Conservation (phyloP, 2,329 filamentous ascomycete genomes). For the Ploettnerulaceae sp. region DNA sequence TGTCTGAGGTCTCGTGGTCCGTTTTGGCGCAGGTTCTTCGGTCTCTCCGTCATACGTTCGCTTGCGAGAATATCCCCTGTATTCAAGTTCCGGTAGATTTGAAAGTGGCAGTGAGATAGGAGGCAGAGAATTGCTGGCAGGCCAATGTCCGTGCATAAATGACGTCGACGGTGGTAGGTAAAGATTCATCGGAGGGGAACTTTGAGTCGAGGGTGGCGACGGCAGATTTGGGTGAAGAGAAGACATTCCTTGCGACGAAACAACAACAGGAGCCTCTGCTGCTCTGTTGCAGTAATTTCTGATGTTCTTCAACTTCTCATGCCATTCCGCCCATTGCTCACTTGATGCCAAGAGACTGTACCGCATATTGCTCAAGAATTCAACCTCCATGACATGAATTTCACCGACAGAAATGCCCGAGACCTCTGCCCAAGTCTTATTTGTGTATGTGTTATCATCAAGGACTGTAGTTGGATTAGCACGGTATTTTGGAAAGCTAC, state of each 20-base stretch:
- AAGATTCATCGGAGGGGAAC: conserved; percentile 41
- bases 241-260: conserved; percentile 31
- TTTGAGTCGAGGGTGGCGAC: conserved; percentile 47
- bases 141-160: conserved; percentile 30
- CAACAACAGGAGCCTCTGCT: conserved; percentile 25
- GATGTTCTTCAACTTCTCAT: conserved; percentile 76
- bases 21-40: conserved; percentile 53
- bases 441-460: conserved; percentile 98
- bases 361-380: conserved; percentile 97
- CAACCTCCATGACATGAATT: conserved; percentile 99
- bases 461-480: conserved; percentile 54
- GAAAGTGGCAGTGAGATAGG: conserved; percentile 25
- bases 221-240: conserved; percentile 42
- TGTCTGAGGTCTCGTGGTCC: conserved; percentile 27
- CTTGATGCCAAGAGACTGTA: conserved; percentile 87
- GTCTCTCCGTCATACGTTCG: conserved; percentile 51
- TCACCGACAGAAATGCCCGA: conserved; percentile 90
- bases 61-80: conserved; percentile 43
- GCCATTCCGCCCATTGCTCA: conserved; percentile 83
- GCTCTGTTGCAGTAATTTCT: conserved; percentile 54
- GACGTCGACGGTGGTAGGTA: conserved; percentile 32
- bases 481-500: background rate
- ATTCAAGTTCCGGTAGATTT: conserved; percentile 38
- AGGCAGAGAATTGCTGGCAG: conserved; percentile 37
- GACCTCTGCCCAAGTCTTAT: conserved; percentile 99